These are phyloP conservation scores for Avicennia marina DNA, from an alignment of 257 asterid species.

Conservation along the genomic window DNA sequence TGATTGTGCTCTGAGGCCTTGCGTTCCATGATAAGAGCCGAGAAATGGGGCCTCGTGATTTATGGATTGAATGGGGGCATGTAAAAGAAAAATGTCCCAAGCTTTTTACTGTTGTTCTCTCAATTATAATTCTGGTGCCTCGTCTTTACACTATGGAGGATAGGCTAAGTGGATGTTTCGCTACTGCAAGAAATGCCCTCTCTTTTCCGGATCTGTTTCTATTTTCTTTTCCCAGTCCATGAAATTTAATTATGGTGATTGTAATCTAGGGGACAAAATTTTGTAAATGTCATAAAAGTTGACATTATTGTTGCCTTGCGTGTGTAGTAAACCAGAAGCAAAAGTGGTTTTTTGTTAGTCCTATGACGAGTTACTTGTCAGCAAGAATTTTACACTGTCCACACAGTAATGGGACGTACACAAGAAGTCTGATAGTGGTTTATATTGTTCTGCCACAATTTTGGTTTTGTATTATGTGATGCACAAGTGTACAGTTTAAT, in stretches of 20 bases:
- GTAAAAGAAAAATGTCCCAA: not conserved
- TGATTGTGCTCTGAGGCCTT: conserved; percentile 2
- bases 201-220: too few relatives aligned
- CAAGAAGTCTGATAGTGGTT: too few relatives aligned
- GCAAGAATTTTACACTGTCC: not conserved
- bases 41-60: conserved; percentile 12
- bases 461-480: not conserved
- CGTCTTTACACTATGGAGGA: too few relatives aligned
- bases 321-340: conserved; percentile 8
- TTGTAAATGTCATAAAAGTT: not conserved
- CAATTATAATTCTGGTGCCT: too few relatives aligned
- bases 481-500: conserved; percentile 1
- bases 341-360: conserved; percentile 20
- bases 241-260: too few relatives aligned
- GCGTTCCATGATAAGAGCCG: conserved; percentile 5
- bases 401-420: too few relatives aligned
- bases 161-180: too few relatives aligned
- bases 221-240: too few relatives aligned
- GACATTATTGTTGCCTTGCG: conserved; percentile 2
- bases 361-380: conserved; percentile 20
- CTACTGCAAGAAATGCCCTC: too few relatives aligned
- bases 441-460: too few relatives aligned
- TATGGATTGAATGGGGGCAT: conserved; percentile 1
- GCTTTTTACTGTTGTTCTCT: conserved; percentile 1
- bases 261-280: conserved; percentile 10